Conservation (phyloP, 345 rosid species). For the Eucalyptus cloeziana region DNA sequence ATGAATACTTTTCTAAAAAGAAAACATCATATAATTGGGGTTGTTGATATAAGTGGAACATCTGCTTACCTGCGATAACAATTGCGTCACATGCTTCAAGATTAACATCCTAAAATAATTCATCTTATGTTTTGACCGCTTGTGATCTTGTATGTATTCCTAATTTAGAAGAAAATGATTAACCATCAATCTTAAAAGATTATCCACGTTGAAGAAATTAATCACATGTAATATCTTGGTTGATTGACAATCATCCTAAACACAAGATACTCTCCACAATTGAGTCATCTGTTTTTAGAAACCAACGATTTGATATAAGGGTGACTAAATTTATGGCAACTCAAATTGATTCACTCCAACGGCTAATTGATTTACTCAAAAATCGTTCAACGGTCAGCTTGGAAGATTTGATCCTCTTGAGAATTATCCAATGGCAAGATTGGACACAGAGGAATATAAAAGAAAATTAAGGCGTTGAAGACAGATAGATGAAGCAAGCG, state of each 20-base stretch:
- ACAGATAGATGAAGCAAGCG: background rate
- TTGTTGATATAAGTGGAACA: too few species aligned
- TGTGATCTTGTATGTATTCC: too few species aligned
- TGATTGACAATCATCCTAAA: too few species aligned
- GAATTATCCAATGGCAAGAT: background rate
- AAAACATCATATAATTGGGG: background rate
- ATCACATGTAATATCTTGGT: too few species aligned
- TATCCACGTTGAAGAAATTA: too few species aligned
- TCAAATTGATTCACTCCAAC: background rate
- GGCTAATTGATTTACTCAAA: background rate
- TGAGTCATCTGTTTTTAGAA: background rate
- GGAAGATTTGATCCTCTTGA: background rate
- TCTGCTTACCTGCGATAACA: rapidly evolving
- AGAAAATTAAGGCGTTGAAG: background rate
- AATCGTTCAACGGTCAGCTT: background rate
- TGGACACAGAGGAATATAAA: background rate
- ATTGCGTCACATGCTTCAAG: background rate
- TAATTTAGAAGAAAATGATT: background rate
- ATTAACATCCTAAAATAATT: background rate
- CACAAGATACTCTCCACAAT: background rate
- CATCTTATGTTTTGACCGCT: too few species aligned
- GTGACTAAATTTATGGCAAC: background rate
- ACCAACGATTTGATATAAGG: background rate
- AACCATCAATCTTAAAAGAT: too few species aligned
- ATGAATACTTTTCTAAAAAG: background rate